phyloP scores from a whole-genome alignment of 2,329 filamentous ascomycete species.

The Anthostomella pinea region DNA sequence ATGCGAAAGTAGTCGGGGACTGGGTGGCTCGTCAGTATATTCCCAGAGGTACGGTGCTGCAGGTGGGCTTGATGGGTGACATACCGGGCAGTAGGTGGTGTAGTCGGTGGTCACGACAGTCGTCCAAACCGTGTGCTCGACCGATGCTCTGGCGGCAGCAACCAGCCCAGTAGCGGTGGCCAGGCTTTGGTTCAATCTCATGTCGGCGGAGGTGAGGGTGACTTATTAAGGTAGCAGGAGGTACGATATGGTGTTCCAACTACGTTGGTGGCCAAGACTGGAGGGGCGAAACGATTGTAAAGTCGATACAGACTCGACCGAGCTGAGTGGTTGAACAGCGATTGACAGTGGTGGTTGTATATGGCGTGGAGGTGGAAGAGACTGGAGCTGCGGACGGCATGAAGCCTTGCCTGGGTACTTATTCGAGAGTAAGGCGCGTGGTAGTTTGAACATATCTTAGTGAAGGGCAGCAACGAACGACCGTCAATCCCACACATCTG shows the following conservation, averaged over 20 bases:
- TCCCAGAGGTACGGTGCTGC: not conserved
- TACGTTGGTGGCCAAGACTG: no score
- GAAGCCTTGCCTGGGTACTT: no score
- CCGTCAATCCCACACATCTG: no score
- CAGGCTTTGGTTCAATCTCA: slow-evolving; percentile 34
- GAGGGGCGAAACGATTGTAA: slow-evolving; percentile 21
- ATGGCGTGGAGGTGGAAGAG: no score
- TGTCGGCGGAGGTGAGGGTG: slow-evolving; percentile 23
- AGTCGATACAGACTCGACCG: slow-evolving; percentile 18
- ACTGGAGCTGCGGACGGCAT: no score
- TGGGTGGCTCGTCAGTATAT: slow-evolving; percentile 14
- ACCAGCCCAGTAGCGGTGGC: slow-evolving; percentile 30
- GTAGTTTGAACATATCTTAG: no score
- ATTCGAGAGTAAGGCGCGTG: no score
- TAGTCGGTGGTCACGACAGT: slow-evolving; percentile 40
- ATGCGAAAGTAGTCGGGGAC: slow-evolving; percentile 37
- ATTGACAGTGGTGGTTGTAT: no score
- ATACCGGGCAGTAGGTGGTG: slow-evolving; percentile 45
- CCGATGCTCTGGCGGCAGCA: slow-evolving; percentile 26
- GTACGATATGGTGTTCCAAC: slow-evolving; percentile 16
- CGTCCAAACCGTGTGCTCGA: slow-evolving; percentile 29
- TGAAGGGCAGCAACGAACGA: no score
- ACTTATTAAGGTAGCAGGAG: slow-evolving; percentile 21
- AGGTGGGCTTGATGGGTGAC: not conserved
- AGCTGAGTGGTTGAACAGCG: no score